Conservation (phyloP, 495 filamentous ascomycete genomes). For the Penicillium argentinense region DNA sequence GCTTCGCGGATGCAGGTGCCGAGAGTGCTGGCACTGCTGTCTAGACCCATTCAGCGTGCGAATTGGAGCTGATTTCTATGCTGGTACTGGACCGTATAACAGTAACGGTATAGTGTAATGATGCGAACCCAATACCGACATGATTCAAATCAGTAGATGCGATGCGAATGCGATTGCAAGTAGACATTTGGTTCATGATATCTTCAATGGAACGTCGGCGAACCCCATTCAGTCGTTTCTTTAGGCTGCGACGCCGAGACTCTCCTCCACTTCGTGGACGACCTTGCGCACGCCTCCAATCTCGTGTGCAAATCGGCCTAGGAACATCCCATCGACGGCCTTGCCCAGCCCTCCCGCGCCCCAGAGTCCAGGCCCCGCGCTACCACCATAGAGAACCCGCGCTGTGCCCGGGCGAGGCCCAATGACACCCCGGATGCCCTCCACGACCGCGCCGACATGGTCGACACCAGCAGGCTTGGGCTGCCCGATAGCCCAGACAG, state of each 20-base stretch:
- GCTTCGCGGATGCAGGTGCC: background rate
- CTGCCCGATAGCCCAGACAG: slow-evolving; percentile 85
- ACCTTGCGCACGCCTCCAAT: slow-evolving; percentile 64
- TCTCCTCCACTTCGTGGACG: slow-evolving; percentile 64
- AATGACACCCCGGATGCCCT: slow-evolving; percentile 52
- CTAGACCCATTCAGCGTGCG: no score
- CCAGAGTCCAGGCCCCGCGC: slow-evolving; percentile 76
- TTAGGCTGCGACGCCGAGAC: slow-evolving; percentile 19
- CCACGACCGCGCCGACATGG: slow-evolving; percentile 71
- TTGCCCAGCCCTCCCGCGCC: slow-evolving; percentile 54
- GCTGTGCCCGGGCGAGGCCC: slow-evolving; percentile 48
- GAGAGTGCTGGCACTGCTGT: background rate
- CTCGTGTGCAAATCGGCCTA: slow-evolving; percentile 81
- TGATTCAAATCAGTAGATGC: background rate
- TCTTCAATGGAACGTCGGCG: background rate
- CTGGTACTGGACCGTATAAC: slow-evolving; percentile 19
- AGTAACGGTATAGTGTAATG: slow-evolving; percentile 23
- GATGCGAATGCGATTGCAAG: background rate
- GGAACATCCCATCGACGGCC: slow-evolving; percentile 77
- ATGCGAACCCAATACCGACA: slow-evolving; percentile 21
- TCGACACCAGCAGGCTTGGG: slow-evolving; percentile 66
- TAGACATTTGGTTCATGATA: background rate
- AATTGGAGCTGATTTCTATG: slow-evolving; percentile 1
- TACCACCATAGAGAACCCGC: slow-evolving; percentile 77
- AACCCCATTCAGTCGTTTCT: no score